These are phyloP conservation scores for Fusarium tuaranense DNA, from an alignment of 2,329 filamentous ascomycete species.

Conservation along the genomic window DNA sequence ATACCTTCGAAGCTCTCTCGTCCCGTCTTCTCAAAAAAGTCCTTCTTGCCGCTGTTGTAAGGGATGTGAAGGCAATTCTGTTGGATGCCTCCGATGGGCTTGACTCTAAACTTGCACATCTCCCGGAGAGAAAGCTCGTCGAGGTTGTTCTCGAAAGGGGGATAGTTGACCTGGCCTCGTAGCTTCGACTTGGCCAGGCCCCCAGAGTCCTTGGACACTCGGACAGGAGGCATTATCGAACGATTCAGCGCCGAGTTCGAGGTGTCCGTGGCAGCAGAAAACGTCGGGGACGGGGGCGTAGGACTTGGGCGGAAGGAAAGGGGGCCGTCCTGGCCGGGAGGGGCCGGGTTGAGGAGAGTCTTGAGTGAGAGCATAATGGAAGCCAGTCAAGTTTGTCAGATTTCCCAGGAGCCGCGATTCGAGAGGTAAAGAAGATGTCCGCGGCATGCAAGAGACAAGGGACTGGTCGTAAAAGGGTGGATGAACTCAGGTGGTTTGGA, in stretches of 20 bases:
- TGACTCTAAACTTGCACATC: conserved; percentile 74
- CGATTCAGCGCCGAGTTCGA: conserved; percentile 14
- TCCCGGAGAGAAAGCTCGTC: conserved; percentile 67
- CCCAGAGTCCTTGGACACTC: conserved; percentile 61
- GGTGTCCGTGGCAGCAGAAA: conserved; percentile 19
- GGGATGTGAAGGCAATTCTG: conserved; percentile 82
- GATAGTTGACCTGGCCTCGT: conserved; percentile 78
- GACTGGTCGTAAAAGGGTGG: conserved; percentile 28
- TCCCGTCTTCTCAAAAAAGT: conserved; percentile 87
- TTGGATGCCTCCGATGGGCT: conserved; percentile 72
- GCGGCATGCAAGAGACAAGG: conserved; percentile 22
- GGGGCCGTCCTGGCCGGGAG: conserved; percentile 54
- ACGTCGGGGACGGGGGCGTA: conserved; percentile 31
- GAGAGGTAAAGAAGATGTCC: conserved; percentile 8
- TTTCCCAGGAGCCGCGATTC: neutral
- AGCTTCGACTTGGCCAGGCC: conserved; percentile 66
- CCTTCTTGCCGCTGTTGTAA: conserved; percentile 94
- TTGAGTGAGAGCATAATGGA: conserved; percentile 71
- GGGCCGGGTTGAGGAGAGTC: conserved; percentile 74
- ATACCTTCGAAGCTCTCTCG: conserved; percentile 89
- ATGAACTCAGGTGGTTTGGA: conserved; percentile 38
- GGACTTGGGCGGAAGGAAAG: conserved; percentile 54
- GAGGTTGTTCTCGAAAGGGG: conserved; percentile 75
- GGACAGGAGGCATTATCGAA: conserved; percentile 23
- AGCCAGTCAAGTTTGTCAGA: conserved; percentile 30